These are phyloP conservation scores for Friedmanniomyces endolithicus DNA, from an alignment of 495 filamentous ascomycete species.

Conservation along the genomic window DNA sequence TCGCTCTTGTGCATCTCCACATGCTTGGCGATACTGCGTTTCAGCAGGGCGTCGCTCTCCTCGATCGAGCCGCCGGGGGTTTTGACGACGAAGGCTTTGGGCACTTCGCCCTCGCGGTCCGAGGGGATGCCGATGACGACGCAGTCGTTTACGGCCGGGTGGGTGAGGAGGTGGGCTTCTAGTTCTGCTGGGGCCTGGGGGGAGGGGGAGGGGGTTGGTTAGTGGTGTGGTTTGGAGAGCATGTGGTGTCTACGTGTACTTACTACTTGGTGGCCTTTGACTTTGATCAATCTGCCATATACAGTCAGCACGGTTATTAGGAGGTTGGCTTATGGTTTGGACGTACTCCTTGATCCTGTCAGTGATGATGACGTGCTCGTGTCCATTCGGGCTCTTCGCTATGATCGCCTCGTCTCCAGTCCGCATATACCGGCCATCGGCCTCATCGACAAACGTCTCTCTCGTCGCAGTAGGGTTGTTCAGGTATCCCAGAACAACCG, in stretches of 20 bases:
- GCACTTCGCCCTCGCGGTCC: slow-evolving; percentile 63
- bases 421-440: slow-evolving; percentile 57
- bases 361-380: slow-evolving; percentile 73
- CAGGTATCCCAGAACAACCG: slow-evolving; percentile 70
- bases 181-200: slow-evolving; percentile 65
- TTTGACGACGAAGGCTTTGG: slow-evolving; percentile 80
- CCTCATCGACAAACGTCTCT: slow-evolving; percentile 65
- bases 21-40: slow-evolving; percentile 55
- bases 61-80: slow-evolving; percentile 46
- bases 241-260: neutral
- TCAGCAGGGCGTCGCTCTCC: slow-evolving; percentile 45
- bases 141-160: slow-evolving; percentile 68
- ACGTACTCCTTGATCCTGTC: slow-evolving; percentile 71
- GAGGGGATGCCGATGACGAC: slow-evolving; percentile 74
- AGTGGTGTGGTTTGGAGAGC: neutral
- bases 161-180: slow-evolving; percentile 75
- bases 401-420: slow-evolving; percentile 80
- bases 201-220: neutral
- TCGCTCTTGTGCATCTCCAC: slow-evolving; percentile 73
- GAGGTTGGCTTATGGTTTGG: too few relatives aligned
- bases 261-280: slow-evolving; percentile 62
- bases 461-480: slow-evolving; percentile 72
- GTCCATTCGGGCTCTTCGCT: slow-evolving; percentile 44
- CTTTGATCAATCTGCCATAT: slow-evolving; percentile 56
- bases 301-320: neutral